Base-by-base conservation (phyloP, 1,139 yeast genomes). In the Pneumocystis sp. region DNA sequence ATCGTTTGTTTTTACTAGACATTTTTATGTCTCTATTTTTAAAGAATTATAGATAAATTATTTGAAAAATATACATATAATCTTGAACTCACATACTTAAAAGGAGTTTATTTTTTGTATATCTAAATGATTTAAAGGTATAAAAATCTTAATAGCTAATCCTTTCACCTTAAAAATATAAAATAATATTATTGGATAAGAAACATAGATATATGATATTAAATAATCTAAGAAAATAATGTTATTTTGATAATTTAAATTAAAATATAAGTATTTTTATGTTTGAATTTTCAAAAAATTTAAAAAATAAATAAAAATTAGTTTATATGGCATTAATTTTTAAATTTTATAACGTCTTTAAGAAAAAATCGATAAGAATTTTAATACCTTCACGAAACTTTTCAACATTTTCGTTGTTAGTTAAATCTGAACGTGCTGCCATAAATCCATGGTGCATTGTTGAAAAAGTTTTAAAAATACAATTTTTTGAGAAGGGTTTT, bases 391-490 rank as follows among this genome's bases (percentile, higher is more conserved):
- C 57, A 25, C 57, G 57, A 50, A 50, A 50, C 10, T 25, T 25
- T 8, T 4, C 12, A 50, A 50, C 57, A 25, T 50, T 50, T 50
- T 50, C 57, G 12, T n/a, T 25, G 4, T 60, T 42, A 15, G 62
- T 40, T 15, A 40, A 56, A 61, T 61, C 63, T 12, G 57, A 37
- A 39, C 63, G 45, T 15, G 63, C 63, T 3, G 63, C 63, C 45
- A 44, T 44, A 50, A 61, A 61, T 61, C 63, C 63, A 44, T 61
- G 63, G 57, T 39, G 57, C 40, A 42, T 61, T 21, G 42, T 61
- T 1, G 12, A 3, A 59, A 42, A 61, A 61, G 42, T 37, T 34
- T 61, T 61, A 17, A 37, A 42, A 50, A 61, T 17, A 17, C 57
- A 40, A 4, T 40, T 6, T 3, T 35, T 63, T 37, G 34, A 25